These are phyloP conservation scores for Salvia rosmarinus DNA, from an alignment of 257 asterid genomes.

Conservation along the genomic window DNA sequence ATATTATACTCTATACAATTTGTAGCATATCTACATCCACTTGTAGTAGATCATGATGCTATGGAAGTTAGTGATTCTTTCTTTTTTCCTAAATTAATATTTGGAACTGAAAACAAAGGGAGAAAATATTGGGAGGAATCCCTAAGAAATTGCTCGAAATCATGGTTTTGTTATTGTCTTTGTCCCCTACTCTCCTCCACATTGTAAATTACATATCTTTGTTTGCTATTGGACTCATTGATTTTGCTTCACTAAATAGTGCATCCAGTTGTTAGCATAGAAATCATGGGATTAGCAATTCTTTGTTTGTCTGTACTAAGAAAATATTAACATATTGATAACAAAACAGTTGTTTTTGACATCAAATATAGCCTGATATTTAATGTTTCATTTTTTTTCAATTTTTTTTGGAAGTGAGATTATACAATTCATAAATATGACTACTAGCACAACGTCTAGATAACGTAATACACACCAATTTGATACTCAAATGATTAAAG, in stretches of 20 bases:
- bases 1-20: too few relatives aligned
- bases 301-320: background rate
- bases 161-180: constrained; percentile 30
- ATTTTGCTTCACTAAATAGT: constrained; percentile 1
- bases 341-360: too few relatives aligned
- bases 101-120: constrained; percentile 39
- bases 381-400: too few relatives aligned
- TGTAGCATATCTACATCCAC: background rate
- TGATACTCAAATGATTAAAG: too few relatives aligned
- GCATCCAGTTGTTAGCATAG: constrained; percentile 21
- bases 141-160: constrained; percentile 34
- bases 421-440: too few relatives aligned
- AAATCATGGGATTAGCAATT: constrained; percentile 3
- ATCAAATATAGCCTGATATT: too few relatives aligned
- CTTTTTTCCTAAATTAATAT: background rate
- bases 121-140: constrained; percentile 30
- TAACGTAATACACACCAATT: too few relatives aligned
- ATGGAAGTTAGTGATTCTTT: background rate
- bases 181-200: constrained; percentile 26
- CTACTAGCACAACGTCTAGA: too few relatives aligned
- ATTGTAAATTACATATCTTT: constrained; percentile 15
- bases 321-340: background rate
- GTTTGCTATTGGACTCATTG: constrained; percentile 21
- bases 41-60: background rate
- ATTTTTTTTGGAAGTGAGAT: too few relatives aligned